Base-by-base conservation (phyloP, 805 yeast species). In the Hanseniaspora singularis region DNA sequence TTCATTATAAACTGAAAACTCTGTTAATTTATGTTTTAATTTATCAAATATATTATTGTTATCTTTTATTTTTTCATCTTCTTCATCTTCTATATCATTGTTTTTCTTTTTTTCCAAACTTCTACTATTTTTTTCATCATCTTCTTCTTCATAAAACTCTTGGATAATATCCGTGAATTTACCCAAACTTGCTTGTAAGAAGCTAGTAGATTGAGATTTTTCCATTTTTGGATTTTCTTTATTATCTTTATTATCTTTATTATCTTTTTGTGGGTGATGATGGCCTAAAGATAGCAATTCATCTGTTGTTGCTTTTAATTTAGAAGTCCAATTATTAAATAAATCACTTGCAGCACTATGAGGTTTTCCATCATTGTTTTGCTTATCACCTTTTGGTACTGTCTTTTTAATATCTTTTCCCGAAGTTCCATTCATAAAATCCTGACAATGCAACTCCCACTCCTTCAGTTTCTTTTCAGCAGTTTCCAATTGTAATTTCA, bases 91-190 rank as follows among this genome's bases (percentile, higher is more conserved):
- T n/a, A 33, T 11, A 27, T 32, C 26, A 27, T 23, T 12, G 7
- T 23, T 11, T 8, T 19, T 15, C 11, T 19, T 36, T 22, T 40
- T 18, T 40, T 40, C 16, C n/a, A n/a, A n/a, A n/a, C n/a, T n/a
- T n/a, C n/a, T n/a, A 15, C n/a, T 14, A 5, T 23, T 20, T n/a
- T 39, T 34, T 23, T 46, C 50, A n/a, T 27, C 38, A 9, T 31
- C 33, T 18, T 38, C 45, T 51, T 69, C 79, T 1, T 75, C 71
- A 55, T 76, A 73, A 52, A 79, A 75, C 18, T 41, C 50, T 9
- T 38, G 42, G 5, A 47, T 22, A 3, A 47, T 47, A 23, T 41
- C 39, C 9, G 30, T 40, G 9, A 47, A 34, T 16, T 41, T 47
- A 6, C 40, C 46, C 14, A 47, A 31, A 20, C 50, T 41, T 16